These are phyloP conservation scores for Rosa rugosa DNA, from an alignment of 306 rosid genomes.

Conservation along the genomic window DNA sequence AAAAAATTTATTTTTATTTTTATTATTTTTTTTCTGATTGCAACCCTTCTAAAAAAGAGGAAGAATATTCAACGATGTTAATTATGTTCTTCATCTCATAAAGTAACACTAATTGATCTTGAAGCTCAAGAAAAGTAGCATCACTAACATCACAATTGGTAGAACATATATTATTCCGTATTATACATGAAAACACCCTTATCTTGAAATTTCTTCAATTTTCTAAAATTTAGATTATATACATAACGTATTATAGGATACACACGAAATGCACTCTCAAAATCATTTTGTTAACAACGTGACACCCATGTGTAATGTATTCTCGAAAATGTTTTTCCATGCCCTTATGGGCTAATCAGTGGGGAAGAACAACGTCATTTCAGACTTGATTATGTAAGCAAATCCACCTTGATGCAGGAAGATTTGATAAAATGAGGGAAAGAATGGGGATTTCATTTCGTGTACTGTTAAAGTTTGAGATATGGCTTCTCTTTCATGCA, in stretches of 20 bases:
- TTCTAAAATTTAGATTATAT: background rate
- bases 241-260: background rate
- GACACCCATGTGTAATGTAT: background rate
- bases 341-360: background rate
- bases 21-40: too few relatives aligned
- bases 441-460: constrained; percentile 3
- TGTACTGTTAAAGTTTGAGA: background rate
- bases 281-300: background rate
- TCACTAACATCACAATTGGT: background rate
- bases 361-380: background rate
- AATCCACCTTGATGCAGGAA: background rate
- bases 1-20: too few relatives aligned
- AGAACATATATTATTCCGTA: background rate
- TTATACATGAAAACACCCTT: background rate
- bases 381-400: background rate
- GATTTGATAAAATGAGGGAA: background rate
- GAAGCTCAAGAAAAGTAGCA: background rate
- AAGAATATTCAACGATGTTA: background rate
- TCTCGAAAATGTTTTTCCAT: background rate
- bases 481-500: constrained; percentile 8
- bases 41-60: background rate
- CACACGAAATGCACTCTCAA: background rate
- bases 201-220: background rate
- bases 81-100: background rate
- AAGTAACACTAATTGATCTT: background rate